Percentiles rank a stretch among this genome's conserved stretches.
Conservation (phyloP, 2,329 filamentous ascomycete species). For the Blumeria hordei region DNA sequence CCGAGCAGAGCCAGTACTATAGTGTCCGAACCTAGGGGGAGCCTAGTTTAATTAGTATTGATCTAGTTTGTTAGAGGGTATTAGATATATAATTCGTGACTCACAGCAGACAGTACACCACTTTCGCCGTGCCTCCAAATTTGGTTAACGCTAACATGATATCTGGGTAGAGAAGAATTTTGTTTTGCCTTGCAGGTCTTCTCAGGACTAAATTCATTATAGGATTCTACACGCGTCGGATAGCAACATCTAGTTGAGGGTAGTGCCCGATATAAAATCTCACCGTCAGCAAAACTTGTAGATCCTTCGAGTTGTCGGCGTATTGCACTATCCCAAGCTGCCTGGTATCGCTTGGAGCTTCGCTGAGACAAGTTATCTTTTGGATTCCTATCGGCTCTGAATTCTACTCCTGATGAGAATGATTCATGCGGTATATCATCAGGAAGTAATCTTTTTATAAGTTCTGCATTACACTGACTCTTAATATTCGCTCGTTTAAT, state of each 20-base stretch:
- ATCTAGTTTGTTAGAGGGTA: too few relatives aligned
- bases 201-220: neutral
- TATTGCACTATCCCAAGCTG: constrained; percentile 15
- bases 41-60: too few relatives aligned
- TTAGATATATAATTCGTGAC: neutral
- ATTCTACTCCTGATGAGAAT: neutral
- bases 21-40: too few relatives aligned
- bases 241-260: neutral
- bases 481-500: constrained; percentile 4
- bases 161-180: neutral
- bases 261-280: neutral
- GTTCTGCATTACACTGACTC: too few relatives aligned
- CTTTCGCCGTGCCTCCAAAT: neutral
- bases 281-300: neutral
- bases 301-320: constrained; percentile 6
- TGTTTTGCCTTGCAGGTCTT: too few relatives aligned
- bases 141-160: neutral
- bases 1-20: too few relatives aligned
- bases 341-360: constrained; percentile 15
- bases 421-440: neutral
- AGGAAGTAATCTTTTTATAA: neutral
- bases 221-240: neutral
- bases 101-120: neutral
- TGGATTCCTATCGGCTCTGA: neutral
- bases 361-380: constrained; percentile 10